A percentile compares a stretch with the other conserved stretches of the same genome.
Conservation (phyloP, 1,139 yeast species). For the Saccharomyces hybrid region DNA sequence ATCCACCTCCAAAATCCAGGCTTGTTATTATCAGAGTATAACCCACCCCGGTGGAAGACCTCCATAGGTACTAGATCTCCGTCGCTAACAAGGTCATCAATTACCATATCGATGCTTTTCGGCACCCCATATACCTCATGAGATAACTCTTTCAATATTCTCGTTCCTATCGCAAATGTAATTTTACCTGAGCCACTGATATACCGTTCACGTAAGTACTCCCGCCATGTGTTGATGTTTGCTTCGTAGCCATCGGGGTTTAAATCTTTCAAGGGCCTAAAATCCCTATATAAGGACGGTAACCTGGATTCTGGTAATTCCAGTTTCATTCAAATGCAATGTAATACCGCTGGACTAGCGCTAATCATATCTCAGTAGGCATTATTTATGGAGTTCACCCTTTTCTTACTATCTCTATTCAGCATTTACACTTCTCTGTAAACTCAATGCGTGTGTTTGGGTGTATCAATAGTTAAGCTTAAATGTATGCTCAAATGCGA, state of each 20-base stretch:
- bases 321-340: neutral
- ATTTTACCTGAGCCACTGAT: conserved; percentile 21
- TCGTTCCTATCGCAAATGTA: conserved; percentile 25
- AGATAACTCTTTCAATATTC: conserved; percentile 25
- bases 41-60: conserved; percentile 16
- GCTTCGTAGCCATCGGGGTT: conserved; percentile 69
- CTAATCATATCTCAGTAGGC: neutral
- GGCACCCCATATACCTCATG: conserved; percentile 33
- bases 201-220: conserved; percentile 20
- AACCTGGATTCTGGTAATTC: conserved; percentile 40
- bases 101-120: conserved; percentile 32
- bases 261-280: conserved; percentile 41
- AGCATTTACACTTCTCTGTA: too few species aligned
- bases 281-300: conserved; percentile 57
- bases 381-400: neutral
- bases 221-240: conserved; percentile 54
- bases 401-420: neutral
- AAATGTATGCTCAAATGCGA: too few species aligned
- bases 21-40: conserved; percentile 4
- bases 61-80: conserved; percentile 27
- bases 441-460: neutral
- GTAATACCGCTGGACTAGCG: neutral
- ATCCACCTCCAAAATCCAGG: conserved; percentile 11
- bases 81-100: conserved; percentile 30
- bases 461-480: neutral